Conservation (phyloP, 352 stramenopile species). For the Pythium dissimile region DNA sequence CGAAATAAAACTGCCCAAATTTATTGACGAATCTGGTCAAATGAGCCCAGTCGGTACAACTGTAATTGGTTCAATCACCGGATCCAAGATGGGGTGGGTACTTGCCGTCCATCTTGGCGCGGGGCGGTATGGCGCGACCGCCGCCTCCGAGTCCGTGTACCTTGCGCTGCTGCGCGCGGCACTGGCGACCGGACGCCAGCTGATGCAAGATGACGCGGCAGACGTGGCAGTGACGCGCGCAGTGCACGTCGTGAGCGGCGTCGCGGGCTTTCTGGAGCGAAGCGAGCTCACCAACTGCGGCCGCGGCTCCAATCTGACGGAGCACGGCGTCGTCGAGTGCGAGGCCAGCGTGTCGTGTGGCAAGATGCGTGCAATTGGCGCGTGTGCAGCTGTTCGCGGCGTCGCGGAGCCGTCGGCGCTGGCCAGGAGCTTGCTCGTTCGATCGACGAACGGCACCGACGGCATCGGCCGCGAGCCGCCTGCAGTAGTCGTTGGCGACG, state of each 20-base stretch:
- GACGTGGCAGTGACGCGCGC: neutral
- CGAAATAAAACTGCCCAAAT: too few relatives aligned
- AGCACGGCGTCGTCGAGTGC: conserved; percentile 43
- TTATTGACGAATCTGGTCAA: too few relatives aligned
- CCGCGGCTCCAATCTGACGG: conserved; percentile 50
- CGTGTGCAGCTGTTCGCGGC: conserved; percentile 43
- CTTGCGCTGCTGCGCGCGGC: conserved; percentile 34
- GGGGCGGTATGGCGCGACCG: conserved; percentile 35
- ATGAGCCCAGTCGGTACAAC: too few relatives aligned
- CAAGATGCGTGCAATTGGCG: conserved; percentile 27
- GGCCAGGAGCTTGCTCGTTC: conserved; percentile 36
- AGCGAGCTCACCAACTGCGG: conserved; percentile 54
- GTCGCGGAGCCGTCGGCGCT: conserved; percentile 49
- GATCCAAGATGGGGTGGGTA: conserved; percentile 40
- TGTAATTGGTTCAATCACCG: too few relatives aligned
- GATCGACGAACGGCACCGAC: conserved; percentile 5
- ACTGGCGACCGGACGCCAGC: conserved; percentile 1
- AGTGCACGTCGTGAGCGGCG: conserved; percentile 24
- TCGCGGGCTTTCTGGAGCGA: conserved; percentile 49
- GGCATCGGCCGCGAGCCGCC: conserved; percentile 43
- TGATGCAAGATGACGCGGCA: conserved; percentile 8
- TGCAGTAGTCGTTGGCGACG: conserved; percentile 50
- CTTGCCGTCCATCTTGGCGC: conserved; percentile 62
- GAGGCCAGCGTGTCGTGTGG: conserved; percentile 56
- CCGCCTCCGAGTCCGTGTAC: conserved; percentile 34